Evolutionary conservation across 1,139 yeast species (phyloP).

Genomic region (Sugiyamaella neomexicana): DNA sequence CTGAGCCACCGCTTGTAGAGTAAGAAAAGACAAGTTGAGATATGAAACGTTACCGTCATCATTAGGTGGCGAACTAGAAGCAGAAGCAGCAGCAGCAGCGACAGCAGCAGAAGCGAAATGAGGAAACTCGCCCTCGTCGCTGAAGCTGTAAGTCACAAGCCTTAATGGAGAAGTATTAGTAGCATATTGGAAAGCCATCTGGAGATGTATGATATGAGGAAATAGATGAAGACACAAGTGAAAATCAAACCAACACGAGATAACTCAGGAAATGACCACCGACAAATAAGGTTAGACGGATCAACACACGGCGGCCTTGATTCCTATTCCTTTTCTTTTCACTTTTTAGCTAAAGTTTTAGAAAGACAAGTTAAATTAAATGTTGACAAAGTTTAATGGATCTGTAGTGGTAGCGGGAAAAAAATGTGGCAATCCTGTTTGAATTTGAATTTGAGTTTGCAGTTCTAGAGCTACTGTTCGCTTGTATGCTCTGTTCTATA

Average conservation of each 20-base stretch:
- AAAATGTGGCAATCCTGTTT: neutral
- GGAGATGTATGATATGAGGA: neutral
- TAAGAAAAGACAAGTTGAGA: conserved; percentile 57
- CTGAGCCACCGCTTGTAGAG: conserved; percentile 77
- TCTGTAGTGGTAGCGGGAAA: neutral
- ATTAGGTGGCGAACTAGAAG: conserved; percentile 2
- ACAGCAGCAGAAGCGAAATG: conserved; percentile 5
- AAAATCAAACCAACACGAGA: neutral
- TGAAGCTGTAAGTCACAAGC: conserved; percentile 13
- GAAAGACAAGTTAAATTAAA: no score
- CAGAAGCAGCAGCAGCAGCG: neutral
- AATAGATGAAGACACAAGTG: neutral
- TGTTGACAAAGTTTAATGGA: no score
- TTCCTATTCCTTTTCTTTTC: no score
- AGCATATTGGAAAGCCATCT: conserved; percentile 8
- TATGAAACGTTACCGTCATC: conserved; percentile 46
- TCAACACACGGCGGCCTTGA: neutral
- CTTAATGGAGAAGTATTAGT: conserved; percentile 1
- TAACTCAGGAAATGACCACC: neutral
- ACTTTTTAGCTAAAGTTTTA: no score
- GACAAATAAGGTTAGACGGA: neutral
- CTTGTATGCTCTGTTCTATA: no score
- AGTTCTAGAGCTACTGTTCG: no score
- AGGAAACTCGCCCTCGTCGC: conserved; percentile 13
- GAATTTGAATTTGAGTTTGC: no score